Evolutionary conservation across 2,329 filamentous ascomycete genomes (phyloP), one percentile per base, ranked within the genome.

Genomic region (Aspergillus aculeatinus): DNA sequence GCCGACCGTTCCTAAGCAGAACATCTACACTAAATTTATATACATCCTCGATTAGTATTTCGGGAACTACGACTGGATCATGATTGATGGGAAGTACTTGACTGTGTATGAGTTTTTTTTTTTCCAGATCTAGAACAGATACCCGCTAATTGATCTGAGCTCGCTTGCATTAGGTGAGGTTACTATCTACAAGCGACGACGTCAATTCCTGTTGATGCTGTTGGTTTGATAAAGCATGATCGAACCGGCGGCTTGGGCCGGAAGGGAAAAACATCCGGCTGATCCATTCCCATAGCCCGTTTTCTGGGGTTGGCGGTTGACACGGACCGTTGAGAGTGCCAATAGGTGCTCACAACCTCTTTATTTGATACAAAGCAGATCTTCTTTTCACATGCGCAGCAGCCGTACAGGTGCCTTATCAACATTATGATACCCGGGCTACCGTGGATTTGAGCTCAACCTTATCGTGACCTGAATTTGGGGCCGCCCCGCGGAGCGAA

Each of bases 401-500:
- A 19, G 14, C 5, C 6, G 6, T 44, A 19, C 39, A 19, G 39
- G 16, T 44, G 39, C 1, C 16, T 7, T 19, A 44, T 7, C 14
- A 19, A 44, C 39, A 44, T 44, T 16, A 19, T 19, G 39, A 19
- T 44, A 5, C 16, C 16, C 14, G 9, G 39, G 4, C 16, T 16
- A 44, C 39, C 14, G n/a, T 44, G 39, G 6, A 44, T 19, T 16
- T 9, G 39, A 44, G 39, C 39, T 16, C 39, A 19, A 9, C 2
- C 39, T 16, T 16, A 19, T 19, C 39, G 4, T 44, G 39, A 44
- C 39, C 39, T 44, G 39, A 33, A 55, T 33, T 55, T 54, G 35
- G 54, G 57, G 55, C 42, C 57, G 57, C 58, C 59, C 64, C 61
- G 58, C 61, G 55, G 52, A 55, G 42, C 48, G 33, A 61, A 27